These are phyloP conservation scores for Carex cristatella DNA, from an alignment of 176 grass and related monocot genomes.

Conservation along the genomic window DNA sequence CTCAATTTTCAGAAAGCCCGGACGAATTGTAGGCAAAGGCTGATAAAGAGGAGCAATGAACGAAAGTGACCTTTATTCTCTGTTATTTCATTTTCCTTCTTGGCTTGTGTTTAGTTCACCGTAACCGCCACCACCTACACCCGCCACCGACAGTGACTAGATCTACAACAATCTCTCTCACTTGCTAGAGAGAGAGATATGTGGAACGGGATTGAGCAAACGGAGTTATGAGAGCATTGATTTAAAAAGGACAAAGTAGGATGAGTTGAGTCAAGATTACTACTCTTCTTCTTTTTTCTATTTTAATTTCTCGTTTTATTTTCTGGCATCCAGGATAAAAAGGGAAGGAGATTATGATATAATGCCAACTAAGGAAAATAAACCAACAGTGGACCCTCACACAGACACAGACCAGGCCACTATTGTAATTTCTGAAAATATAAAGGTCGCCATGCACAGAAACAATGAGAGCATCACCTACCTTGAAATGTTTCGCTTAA, in stretches of 20 bases:
- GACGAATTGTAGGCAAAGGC: slow-evolving; percentile 89
- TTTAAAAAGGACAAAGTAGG: slow-evolving; percentile 28
- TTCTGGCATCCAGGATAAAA: slow-evolving; percentile 23
- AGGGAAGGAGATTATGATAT: not conserved
- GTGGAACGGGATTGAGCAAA: slow-evolving; percentile 19
- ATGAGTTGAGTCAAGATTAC: slow-evolving; percentile 31
- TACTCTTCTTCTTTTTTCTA: slow-evolving; percentile 7
- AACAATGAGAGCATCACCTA: not conserved
- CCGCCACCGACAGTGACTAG: slow-evolving; percentile 63
- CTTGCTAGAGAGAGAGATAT: not conserved
- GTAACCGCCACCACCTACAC: slow-evolving; percentile 72
- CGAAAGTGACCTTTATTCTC: slow-evolving; percentile 45
- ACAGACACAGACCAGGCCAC: not conserved
- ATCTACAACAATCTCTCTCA: not conserved
- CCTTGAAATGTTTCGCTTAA: not conserved
- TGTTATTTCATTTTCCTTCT: slow-evolving; percentile 33
- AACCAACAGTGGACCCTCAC: not conserved
- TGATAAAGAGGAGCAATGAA: slow-evolving; percentile 50
- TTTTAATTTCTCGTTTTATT: not conserved
- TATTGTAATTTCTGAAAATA: not conserved
- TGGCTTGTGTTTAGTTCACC: slow-evolving; percentile 65
- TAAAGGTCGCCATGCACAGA: not conserved
- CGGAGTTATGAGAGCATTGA: slow-evolving; percentile 27
- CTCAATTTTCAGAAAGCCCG: slow-evolving; percentile 41
- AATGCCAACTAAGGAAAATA: slow-evolving; percentile 23